Conservation (phyloP, 306 rosid genomes). For the Sicyos baderoa region DNA sequence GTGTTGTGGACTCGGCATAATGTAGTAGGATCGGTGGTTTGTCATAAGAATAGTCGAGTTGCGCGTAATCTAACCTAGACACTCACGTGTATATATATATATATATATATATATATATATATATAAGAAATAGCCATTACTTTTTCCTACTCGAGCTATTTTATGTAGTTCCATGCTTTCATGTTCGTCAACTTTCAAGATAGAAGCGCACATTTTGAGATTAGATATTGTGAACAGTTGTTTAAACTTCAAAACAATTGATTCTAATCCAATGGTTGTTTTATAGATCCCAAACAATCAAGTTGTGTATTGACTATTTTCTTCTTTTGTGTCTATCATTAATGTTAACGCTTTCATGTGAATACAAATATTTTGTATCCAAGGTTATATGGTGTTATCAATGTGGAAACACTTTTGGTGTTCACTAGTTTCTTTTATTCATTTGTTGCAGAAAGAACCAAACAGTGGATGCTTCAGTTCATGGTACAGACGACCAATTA, state of each 20-base stretch:
- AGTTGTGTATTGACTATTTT: not conserved
- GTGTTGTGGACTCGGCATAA: too few species aligned
- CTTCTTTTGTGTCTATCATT: not conserved
- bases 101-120: too few species aligned
- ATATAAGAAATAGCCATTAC: too few species aligned
- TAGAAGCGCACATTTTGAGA: not conserved
- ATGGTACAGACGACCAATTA: slow-evolving; percentile 25
- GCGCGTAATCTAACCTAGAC: too few species aligned
- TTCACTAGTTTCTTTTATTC: not conserved
- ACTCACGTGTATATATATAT: too few species aligned
- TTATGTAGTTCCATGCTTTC: not conserved
- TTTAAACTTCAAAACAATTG: not conserved
- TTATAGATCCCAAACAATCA: not conserved
- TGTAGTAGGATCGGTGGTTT: too few species aligned
- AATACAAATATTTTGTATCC: not conserved
- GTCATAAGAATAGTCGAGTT: too few species aligned
- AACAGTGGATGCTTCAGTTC: slow-evolving; percentile 17
- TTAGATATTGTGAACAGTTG: not conserved
- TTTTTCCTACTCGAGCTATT: not conserved
- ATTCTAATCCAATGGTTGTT: not conserved
- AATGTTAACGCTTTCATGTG: not conserved
- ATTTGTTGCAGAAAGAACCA: slow-evolving; percentile 24
- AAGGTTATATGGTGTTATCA: not conserved
- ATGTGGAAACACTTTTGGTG: not conserved
- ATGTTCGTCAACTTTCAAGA: not conserved